Percentiles rank a stretch among this genome's conserved stretches.
These are phyloP conservation scores for Nannochloris sp. DNA, from an alignment of 139 green algal genomes.

Conservation along the genomic window DNA sequence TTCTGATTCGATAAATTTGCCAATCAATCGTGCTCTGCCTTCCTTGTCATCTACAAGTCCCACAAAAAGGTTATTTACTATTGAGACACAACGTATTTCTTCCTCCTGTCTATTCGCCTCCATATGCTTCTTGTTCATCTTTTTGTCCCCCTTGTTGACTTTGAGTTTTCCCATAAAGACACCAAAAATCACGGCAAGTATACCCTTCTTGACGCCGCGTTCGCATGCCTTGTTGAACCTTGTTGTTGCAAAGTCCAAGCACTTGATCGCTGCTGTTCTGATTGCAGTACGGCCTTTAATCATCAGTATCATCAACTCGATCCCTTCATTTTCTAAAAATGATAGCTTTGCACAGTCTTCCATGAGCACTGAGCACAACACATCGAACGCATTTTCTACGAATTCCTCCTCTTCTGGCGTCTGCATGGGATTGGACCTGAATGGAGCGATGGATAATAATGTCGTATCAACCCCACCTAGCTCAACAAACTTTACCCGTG, in stretches of 20 bases:
- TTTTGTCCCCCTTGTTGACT: slow-evolving; percentile 6
- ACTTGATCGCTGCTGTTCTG: slow-evolving; percentile 64
- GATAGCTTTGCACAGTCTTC: slow-evolving; percentile 42
- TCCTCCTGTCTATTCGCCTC: slow-evolving; percentile 52
- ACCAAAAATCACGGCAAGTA: slow-evolving; percentile 79
- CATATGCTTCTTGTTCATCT: slow-evolving; percentile 26
- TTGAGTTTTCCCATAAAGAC: slow-evolving; percentile 92
- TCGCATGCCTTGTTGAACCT: slow-evolving; percentile 54
- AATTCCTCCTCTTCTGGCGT: slow-evolving; percentile 67
- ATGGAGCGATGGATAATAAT: slow-evolving; percentile 6
- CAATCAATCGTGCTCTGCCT: slow-evolving; percentile 61
- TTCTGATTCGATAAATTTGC: slow-evolving; percentile 96
- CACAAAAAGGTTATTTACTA: slow-evolving; percentile 65
- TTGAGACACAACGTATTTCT: slow-evolving; percentile 76
- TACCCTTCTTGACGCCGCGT: slow-evolving; percentile 51
- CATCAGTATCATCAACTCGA: slow-evolving; percentile 94
- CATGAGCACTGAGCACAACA: slow-evolving; percentile 74
- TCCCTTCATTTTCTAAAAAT: slow-evolving; percentile 48
- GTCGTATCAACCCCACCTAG: slow-evolving; percentile 3
- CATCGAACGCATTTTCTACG: slow-evolving; percentile 85
- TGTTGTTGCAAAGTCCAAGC: slow-evolving; percentile 82
- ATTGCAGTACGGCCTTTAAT: slow-evolving; percentile 63
- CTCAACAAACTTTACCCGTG: neutral
- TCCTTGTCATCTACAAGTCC: slow-evolving; percentile 25
- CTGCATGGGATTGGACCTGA: slow-evolving; percentile 26